A percentile compares a stretch with the other conserved stretches of the same genome.
phyloP scores from a whole-genome alignment of 768 basidiomycete species.

The Trametes villosa region DNA sequence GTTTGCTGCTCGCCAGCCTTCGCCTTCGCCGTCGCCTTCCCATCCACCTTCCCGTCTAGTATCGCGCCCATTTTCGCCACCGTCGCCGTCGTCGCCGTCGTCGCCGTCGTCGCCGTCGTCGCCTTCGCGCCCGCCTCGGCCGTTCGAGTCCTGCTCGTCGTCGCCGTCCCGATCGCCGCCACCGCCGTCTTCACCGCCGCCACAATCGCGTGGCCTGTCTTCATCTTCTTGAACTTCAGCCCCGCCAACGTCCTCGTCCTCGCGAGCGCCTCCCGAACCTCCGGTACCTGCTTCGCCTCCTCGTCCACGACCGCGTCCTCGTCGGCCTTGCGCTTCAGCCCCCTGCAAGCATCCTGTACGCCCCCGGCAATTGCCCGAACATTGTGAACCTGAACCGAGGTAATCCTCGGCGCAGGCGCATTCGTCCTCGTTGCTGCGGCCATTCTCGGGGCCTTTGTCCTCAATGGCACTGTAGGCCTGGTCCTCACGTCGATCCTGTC shows the following conservation, averaged over 20 bases:
- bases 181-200: background rate
- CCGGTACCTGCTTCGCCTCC: background rate
- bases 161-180: background rate
- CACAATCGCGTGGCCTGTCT: slow-evolving; percentile 3
- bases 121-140: background rate
- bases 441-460: background rate
- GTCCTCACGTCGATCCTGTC: background rate
- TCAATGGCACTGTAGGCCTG: background rate
- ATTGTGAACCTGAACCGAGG: background rate
- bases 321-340: slow-evolving; percentile 6
- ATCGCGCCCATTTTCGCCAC: too few relatives aligned
- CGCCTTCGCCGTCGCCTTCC: too few relatives aligned
- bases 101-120: background rate
- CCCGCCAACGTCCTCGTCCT: background rate
- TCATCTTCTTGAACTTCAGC: slow-evolving; percentile 13
- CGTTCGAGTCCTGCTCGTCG: background rate
- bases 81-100: too few relatives aligned
- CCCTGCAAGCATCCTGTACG: background rate
- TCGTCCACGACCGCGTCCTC: background rate
- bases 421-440: background rate
- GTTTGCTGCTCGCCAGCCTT: background rate
- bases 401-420: background rate
- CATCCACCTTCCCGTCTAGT: too few relatives aligned
- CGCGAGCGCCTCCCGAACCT: background rate
- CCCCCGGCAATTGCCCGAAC: background rate